Percentiles rank a stretch among this genome's conserved stretches.
Conservation (phyloP, 2,329 filamentous ascomycete species). For the Hypoxylon sp. region DNA sequence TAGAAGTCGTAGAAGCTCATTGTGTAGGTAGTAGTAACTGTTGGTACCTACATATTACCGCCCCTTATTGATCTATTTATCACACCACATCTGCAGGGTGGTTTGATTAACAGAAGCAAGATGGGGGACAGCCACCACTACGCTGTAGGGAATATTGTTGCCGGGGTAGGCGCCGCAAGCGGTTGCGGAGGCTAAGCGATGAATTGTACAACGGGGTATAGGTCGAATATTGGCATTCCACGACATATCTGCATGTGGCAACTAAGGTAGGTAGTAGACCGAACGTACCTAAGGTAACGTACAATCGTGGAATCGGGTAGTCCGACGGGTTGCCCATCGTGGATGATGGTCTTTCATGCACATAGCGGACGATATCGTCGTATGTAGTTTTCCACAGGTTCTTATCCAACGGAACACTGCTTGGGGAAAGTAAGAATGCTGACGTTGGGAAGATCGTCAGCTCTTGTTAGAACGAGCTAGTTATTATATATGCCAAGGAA, state of each 20-base stretch:
- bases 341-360: conserved; percentile 8
- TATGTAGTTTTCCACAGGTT: conserved; percentile 1
- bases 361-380: background rate
- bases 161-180: conserved; percentile 24
- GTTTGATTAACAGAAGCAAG: conserved; percentile 26
- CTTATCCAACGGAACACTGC: conserved; percentile 12
- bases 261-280: conserved; percentile 16
- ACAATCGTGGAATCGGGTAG: conserved; percentile 1
- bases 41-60: background rate
- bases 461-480: conserved; percentile 13
- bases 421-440: conserved; percentile 6
- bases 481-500: conserved; percentile 33
- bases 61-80: conserved; percentile 8
- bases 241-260: conserved; percentile 13
- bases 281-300: conserved; percentile 1
- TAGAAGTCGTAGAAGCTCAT: background rate
- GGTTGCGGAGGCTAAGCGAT: conserved; percentile 28
- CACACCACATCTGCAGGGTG: conserved; percentile 30
- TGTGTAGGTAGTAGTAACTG: conserved; percentile 5
- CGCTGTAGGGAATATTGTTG: conserved; percentile 26
- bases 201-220: conserved; percentile 8
- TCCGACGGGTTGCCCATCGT: background rate
- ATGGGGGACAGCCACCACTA: conserved; percentile 20
- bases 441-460: conserved; percentile 15
- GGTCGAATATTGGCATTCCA: conserved; percentile 4